Percentiles rank a stretch among this genome's conserved stretches.
Evolutionary conservation across 345 rosid species (phyloP).

Genomic region (Theobroma cacao): DNA sequence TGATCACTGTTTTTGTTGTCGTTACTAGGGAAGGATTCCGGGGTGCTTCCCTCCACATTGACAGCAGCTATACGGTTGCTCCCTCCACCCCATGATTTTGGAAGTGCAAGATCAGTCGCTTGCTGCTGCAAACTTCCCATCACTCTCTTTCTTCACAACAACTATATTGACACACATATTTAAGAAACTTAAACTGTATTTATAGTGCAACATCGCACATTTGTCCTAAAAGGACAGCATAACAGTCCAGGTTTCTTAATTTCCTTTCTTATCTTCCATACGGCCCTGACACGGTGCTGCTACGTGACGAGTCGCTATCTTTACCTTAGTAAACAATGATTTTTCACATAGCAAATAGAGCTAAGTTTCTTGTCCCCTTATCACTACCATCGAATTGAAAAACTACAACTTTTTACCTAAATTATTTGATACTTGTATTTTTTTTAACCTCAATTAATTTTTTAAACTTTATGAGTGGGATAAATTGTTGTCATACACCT

Average conservation of each 20-base stretch:
- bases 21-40: not conserved
- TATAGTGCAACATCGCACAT: not conserved
- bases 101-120: slow-evolving; percentile 3
- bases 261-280: not conserved
- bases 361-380: too few species aligned
- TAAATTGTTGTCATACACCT: too few species aligned
- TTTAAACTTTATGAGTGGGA: too few species aligned
- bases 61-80: slow-evolving; percentile 43
- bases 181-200: not conserved
- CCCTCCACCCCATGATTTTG: slow-evolving; percentile 16
- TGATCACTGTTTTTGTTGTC: slow-evolving; percentile 4
- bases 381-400: too few species aligned
- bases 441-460: too few species aligned
- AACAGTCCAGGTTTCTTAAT: not conserved
- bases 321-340: not conserved
- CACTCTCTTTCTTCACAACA: not conserved
- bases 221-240: not conserved
- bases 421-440: not conserved
- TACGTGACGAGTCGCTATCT: not conserved
- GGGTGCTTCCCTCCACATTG: slow-evolving; percentile 19
- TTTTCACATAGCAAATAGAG: not conserved
- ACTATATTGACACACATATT: not conserved
- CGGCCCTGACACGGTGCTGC: not conserved
- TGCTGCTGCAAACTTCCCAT: slow-evolving; percentile 30
- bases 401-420: not conserved